Base-by-base conservation (phyloP, 2,329 filamentous ascomycete genomes). In the Davidsoniella virescens region DNA sequence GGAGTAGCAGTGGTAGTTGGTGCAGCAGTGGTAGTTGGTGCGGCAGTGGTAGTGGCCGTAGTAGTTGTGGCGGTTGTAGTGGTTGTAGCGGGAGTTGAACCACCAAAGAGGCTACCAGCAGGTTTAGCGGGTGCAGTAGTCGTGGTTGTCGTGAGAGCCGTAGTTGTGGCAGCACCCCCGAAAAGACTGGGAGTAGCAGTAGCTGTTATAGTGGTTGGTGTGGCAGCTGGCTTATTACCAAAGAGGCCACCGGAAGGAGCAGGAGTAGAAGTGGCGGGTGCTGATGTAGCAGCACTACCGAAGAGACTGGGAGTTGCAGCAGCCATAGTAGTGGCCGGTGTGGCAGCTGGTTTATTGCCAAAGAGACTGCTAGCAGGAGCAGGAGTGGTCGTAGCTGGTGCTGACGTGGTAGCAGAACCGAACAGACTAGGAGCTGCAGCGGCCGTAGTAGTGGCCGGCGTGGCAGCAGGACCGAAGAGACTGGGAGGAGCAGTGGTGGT, bases 161-260 rank as follows among this genome's bases (percentile, higher is more conserved):
- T 18, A 16, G 47, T 49, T n/a, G 40, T 53, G 12, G 60, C 54
- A 9, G 59, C 54, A 5, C 59, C 49, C 3, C 65, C 64, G 48
- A 73, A 73, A 26, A 70, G 54, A 12, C 61, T 45, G n/a, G 50
- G 12, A 5, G 51, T 25, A 14, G 49, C 50, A 37, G 47, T 40
- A 14, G 38, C 52, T n/a, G 59, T 54, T 12, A 58, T 54, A 16
- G 59, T 23, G 5, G 20, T 23, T 23, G 4, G 20, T 23, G 20
- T 59, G n/a, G 65, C 55, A 8, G 65, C 60, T 37, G 65, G 62
- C 57, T 68, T 70, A 16, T 62, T 57, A 49, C 65, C 63, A 49
- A 74, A 73, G 17, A 71, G 54, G 8, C 61, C 59, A 18, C 44
- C 45, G 18, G 29, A 12, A 42, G 56, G 46, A 10, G 57, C 47